phyloP scores from a whole-genome alignment of 306 rosid genomes.

The Castanea sativa region DNA sequence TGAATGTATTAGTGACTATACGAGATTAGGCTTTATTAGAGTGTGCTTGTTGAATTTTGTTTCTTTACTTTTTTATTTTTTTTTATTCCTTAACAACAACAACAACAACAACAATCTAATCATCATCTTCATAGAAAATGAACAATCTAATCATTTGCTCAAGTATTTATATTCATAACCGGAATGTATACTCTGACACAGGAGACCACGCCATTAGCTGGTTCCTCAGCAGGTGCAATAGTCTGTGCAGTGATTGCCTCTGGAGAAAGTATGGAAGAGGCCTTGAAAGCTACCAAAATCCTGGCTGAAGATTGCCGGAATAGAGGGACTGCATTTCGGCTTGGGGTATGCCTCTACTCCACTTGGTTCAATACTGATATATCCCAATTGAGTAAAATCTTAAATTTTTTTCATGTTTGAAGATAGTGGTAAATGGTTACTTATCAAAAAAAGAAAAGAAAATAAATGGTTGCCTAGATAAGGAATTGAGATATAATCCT shows the following conservation, averaged over 20 bases:
- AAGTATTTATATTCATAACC: background rate
- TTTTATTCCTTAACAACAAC: background rate
- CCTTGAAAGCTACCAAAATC: constrained; percentile 71
- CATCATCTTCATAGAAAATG: background rate
- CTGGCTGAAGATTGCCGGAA: constrained; percentile 88
- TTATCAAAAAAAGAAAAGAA: too few species aligned
- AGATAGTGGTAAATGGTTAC: background rate
- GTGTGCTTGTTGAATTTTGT: background rate
- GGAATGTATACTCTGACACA: constrained; percentile 29
- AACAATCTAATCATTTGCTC: background rate
- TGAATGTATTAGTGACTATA: background rate
- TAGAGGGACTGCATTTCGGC: constrained; percentile 88
- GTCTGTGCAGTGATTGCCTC: constrained; percentile 94
- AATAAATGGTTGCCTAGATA: background rate
- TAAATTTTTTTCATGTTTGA: background rate
- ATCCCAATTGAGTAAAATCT: background rate
- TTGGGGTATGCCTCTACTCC: constrained; percentile 63
- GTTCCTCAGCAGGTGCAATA: constrained; percentile 98
- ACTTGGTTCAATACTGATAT: background rate
- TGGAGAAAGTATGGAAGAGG: constrained; percentile 88
- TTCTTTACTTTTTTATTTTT: background rate
- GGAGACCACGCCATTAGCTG: constrained; percentile 96
- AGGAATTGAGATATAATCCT: background rate
- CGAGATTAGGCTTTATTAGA: background rate
- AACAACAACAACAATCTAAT: too few species aligned